A percentile compares a stretch with the other conserved stretches of the same genome.
These are phyloP conservation scores for Pseudogymnoascus pannorum DNA, from an alignment of 2,329 filamentous ascomycete species.

Conservation along the genomic window DNA sequence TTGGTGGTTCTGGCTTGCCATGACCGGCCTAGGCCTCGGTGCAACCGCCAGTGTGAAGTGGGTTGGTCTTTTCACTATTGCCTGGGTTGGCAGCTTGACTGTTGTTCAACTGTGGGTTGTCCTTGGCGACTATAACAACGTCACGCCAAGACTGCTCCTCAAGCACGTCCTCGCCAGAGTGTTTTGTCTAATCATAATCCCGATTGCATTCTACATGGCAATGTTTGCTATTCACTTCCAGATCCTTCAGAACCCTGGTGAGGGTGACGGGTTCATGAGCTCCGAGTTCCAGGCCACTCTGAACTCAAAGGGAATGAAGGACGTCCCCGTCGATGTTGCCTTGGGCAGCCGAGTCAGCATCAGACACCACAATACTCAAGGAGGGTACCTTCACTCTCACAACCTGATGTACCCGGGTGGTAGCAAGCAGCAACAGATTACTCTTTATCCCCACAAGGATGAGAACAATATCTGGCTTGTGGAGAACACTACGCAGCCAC, in stretches of 20 bases:
- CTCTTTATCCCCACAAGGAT: conserved; percentile 97
- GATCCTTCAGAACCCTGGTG: conserved; percentile 87
- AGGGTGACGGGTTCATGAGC: conserved; percentile 99
- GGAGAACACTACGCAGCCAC: conserved; percentile 92
- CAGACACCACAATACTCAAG: conserved; percentile 94
- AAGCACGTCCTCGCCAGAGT: conserved; percentile 90
- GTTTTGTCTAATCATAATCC: conserved; percentile 88
- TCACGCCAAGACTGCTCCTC: conserved; percentile 75
- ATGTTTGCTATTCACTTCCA: conserved; percentile 98
- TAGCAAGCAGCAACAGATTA: conserved; percentile 98
- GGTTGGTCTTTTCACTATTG: conserved; percentile 97
- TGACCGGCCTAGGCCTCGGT: conserved; percentile 80
- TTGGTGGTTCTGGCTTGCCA: conserved; percentile 97
- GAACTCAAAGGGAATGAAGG: conserved; percentile 94
- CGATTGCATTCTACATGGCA: conserved; percentile 81
- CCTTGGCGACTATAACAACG: conserved; percentile 79
- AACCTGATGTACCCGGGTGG: conserved; percentile 95
- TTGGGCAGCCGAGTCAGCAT: conserved; percentile 81
- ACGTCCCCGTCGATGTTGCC: conserved; percentile 85
- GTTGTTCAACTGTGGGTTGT: conserved; percentile 90
- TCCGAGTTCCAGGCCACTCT: conserved; percentile 97
- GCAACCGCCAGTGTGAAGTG: conserved; percentile 95
- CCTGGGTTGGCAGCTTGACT: conserved; percentile 91
- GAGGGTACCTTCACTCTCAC: conserved; percentile 95
- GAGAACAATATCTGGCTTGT: conserved; percentile 93